Percentiles rank a stretch among this genome's conserved stretches.
Evolutionary conservation across 1,284 basidiomycete species (phyloP).

Genomic region (Veloboletus limbatus): DNA sequence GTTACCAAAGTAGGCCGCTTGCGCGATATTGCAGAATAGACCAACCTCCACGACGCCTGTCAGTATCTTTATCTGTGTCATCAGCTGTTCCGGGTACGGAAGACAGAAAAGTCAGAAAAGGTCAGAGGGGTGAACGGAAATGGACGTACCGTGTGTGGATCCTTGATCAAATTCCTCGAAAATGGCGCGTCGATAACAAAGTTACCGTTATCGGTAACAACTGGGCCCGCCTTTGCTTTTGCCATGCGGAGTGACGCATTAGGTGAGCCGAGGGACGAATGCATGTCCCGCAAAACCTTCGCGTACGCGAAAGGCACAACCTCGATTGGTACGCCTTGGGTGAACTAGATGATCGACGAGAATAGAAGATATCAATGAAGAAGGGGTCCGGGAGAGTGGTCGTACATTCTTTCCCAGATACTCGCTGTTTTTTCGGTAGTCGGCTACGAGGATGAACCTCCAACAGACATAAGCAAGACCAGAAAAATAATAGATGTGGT

Average conservation of each 20-base stretch:
- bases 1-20: constrained; percentile 97
- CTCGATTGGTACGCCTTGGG: constrained; percentile 91
- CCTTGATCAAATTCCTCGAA: constrained; percentile 61
- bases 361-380: neutral
- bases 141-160: constrained; percentile 64
- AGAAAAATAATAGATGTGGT: neutral
- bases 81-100: constrained; percentile 45
- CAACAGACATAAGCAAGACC: constrained; percentile 7
- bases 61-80: constrained; percentile 78
- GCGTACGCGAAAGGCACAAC: constrained; percentile 96
- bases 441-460: constrained; percentile 93
- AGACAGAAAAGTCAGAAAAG: neutral
- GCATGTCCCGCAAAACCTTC: constrained; percentile 74
- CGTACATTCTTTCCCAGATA: constrained; percentile 81
- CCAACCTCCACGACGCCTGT: constrained; percentile 98
- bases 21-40: constrained; percentile 90
- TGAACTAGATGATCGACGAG: constrained; percentile 54
- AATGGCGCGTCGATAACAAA: constrained; percentile 95
- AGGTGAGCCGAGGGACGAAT: constrained; percentile 61
- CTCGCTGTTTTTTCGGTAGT: constrained; percentile 89
- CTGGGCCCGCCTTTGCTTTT: constrained; percentile 83
- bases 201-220: constrained; percentile 95
- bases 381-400: constrained; percentile 13
- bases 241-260: constrained; percentile 80
- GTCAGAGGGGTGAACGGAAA: neutral